Evolutionary conservation across 176 grass and related monocot species (phyloP).

Genomic region (Puccinellia tenuiflora): DNA sequence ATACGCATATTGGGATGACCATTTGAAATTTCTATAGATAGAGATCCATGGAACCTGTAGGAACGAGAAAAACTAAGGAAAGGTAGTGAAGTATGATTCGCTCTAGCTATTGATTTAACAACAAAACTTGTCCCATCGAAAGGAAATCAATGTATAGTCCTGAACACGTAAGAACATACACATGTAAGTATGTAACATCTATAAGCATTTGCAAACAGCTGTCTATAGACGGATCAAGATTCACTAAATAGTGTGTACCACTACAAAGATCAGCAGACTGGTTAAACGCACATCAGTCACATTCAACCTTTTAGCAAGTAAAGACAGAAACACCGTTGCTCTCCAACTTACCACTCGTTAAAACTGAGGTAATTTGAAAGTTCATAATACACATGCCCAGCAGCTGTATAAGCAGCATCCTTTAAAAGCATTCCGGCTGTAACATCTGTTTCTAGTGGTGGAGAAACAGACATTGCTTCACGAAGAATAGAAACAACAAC

Average conservation of each 20-base stretch:
- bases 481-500: conserved; percentile 83
- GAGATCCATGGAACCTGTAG: conserved; percentile 80
- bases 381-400: conserved; percentile 97
- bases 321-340: conserved; percentile 3
- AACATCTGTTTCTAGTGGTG: conserved; percentile 79
- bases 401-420: conserved; percentile 93
- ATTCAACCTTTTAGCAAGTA: conserved; percentile 3
- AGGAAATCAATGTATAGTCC: neutral
- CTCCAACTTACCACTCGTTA: conserved; percentile 79
- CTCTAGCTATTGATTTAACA: conserved; percentile 7
- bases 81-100: neutral
- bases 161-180: neutral
- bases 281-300: neutral
- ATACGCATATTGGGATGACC: conserved; percentile 90
- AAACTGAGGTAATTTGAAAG: conserved; percentile 94
- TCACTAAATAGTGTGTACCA: conserved; percentile 4
- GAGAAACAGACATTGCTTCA: conserved; percentile 79
- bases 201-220: conserved; percentile 8
- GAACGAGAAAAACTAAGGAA: conserved; percentile 10
- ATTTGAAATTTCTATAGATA: conserved; percentile 90
- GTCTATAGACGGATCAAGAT: neutral
- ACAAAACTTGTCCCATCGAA: neutral
- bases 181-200: conserved; percentile 19
- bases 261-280: neutral
- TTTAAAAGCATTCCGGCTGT: conserved; percentile 95